A percentile compares a stretch with the other conserved stretches of the same genome.
Evolutionary conservation across 140 eudicot species (phyloP).

Genomic region (Senecio squalidus): DNA sequence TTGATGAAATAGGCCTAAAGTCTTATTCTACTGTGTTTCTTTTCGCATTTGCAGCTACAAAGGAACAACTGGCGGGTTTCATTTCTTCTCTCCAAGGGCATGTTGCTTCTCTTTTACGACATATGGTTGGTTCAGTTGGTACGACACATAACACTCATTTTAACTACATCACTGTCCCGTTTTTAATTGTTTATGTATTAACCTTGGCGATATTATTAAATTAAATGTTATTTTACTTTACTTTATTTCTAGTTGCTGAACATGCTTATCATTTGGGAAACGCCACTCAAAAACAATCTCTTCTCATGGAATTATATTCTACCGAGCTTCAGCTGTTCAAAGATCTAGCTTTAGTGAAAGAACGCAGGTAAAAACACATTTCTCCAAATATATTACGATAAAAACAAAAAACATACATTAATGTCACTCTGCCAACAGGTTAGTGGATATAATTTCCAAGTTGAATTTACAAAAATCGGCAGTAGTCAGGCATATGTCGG

Average conservation of each 20-base stretch:
- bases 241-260: constrained; percentile 58
- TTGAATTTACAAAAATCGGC: constrained; percentile 65
- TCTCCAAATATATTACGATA: background rate
- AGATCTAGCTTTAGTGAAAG: constrained; percentile 67
- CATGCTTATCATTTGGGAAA: constrained; percentile 82
- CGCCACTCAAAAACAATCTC: constrained; percentile 70
- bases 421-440: constrained; percentile 33
- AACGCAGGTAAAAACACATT: constrained; percentile 48
- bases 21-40: background rate
- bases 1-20: background rate
- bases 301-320: constrained; percentile 81
- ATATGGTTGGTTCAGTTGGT: constrained; percentile 96
- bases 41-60: constrained; percentile 53
- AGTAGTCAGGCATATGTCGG: constrained; percentile 74
- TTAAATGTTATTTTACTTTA: background rate
- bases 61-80: constrained; percentile 63
- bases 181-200: background rate
- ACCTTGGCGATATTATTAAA: background rate
- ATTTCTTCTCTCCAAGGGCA: constrained; percentile 83
- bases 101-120: constrained; percentile 92
- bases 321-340: constrained; percentile 89
- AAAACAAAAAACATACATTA: background rate
- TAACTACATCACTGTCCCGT: background rate
- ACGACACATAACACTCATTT: constrained; percentile 17
- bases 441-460: constrained; percentile 78